Evolutionary conservation across 1,139 yeast genomes (phyloP).

Genomic region (Pneumocystis jirovecii): DNA sequence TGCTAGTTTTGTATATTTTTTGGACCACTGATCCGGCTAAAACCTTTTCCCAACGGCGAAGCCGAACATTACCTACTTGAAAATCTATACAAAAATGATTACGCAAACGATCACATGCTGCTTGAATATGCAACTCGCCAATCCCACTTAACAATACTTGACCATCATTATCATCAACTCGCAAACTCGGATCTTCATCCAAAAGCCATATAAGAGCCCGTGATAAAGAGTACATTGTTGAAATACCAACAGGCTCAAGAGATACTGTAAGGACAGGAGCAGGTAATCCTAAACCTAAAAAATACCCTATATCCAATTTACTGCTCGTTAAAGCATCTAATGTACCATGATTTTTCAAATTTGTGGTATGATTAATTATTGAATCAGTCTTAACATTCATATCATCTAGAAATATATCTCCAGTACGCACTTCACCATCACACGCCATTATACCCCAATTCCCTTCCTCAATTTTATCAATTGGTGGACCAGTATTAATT

Average conservation of each 20-base stretch:
- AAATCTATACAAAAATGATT: slow-evolving; percentile 72
- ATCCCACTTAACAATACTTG: slow-evolving; percentile 81
- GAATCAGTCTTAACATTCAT: slow-evolving; percentile 17
- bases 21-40: neutral
- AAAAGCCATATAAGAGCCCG: slow-evolving; percentile 48
- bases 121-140: slow-evolving; percentile 91
- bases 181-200: slow-evolving; percentile 73
- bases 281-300: slow-evolving; percentile 35
- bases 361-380: slow-evolving; percentile 50
- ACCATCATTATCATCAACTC: slow-evolving; percentile 73
- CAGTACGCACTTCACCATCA: slow-evolving; percentile 64
- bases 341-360: neutral
- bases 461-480: slow-evolving; percentile 35
- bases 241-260: slow-evolving; percentile 68
- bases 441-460: slow-evolving; percentile 84
- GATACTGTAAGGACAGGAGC: slow-evolving; percentile 86
- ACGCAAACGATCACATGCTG: slow-evolving; percentile 61
- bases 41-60: slow-evolving; percentile 58
- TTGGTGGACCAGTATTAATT: neutral
- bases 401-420: slow-evolving; percentile 65
- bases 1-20: neutral
- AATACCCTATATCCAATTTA: neutral
- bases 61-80: slow-evolving; percentile 66
- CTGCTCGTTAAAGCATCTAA: neutral
- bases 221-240: slow-evolving; percentile 59